phyloP scores from a whole-genome alignment of 192 early-diverging fungal genomes.

The Backusella psychrophila region DNA sequence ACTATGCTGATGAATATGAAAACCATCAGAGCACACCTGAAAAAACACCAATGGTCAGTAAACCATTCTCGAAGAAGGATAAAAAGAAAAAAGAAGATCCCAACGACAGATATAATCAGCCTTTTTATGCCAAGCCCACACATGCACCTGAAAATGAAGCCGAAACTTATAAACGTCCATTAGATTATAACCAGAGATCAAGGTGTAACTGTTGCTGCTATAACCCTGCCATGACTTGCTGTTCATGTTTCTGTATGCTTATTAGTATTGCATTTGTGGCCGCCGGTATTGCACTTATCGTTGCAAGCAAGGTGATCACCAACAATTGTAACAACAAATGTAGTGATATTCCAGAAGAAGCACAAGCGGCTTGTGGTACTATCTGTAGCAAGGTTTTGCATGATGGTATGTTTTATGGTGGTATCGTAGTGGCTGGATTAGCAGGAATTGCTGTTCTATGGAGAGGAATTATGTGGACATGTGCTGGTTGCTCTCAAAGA shows the following conservation, averaged over 20 bases:
- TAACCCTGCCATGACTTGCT: constrained; percentile 31
- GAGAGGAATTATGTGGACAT: constrained; percentile 28
- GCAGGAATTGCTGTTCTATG: constrained; percentile 31
- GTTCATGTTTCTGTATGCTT: constrained; percentile 34
- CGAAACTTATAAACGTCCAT: constrained; percentile 16
- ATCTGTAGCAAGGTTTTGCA: constrained; percentile 24
- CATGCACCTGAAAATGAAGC: constrained; percentile 25
- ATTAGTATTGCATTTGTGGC: constrained; percentile 26
- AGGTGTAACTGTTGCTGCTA: constrained; percentile 28
- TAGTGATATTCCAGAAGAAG: background rate
- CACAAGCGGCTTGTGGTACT: constrained; percentile 14
- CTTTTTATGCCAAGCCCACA: background rate
- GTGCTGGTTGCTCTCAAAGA: constrained; percentile 15
- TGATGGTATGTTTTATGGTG: constrained; percentile 33
- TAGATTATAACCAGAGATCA: background rate
- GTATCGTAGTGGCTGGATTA: constrained; percentile 27
- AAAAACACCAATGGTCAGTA: background rate
- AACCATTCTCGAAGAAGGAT: background rate
- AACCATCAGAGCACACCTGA: background rate
- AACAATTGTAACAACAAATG: constrained; percentile 28
- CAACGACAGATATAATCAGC: background rate
- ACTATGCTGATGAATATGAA: background rate
- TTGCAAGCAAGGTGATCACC: constrained; percentile 23
- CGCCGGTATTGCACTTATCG: constrained; percentile 34
- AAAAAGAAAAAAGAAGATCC: constrained; percentile 8